Evolutionary conservation across 768 basidiomycete species (phyloP), one percentile per base, ranked within the genome.

Genomic region (Mrakia hoshinonis): DNA sequence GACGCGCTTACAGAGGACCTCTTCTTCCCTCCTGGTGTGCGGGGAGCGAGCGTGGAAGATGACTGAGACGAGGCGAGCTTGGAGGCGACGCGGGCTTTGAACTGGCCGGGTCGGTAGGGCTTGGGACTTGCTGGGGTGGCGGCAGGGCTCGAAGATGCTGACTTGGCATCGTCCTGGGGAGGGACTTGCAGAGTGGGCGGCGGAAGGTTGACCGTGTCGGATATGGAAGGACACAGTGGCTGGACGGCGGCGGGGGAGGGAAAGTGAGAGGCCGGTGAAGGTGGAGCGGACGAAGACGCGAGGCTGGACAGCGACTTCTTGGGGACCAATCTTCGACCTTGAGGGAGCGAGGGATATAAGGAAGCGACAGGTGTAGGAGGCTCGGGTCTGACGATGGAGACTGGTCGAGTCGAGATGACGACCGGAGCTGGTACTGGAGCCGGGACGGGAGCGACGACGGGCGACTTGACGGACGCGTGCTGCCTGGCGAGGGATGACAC

Each of bases 1-100:
- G 43, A 43, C 43, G 15, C 43, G 15, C 43, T 43, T 15, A 43
- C 43, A 43, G 43, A 43, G 15, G 43, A 43, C 15, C 43, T 43
- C 15, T 43, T 43, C 15, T 43, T 43, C 7, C 43, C 43, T 15
- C 43, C 43, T 6, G 31, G 58, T 1, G 58, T 61, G 34, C 31
- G 31, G 54, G 51, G 7, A 29, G 54, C 10, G 55, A 58, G 36
- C 22, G 58, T 34, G 34, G 58, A 36, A 20, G 13, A 22, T 15
- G 58, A 36, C 12, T 34, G 29, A 12, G 55, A 60, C 12, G 55
- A 29, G 31, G 58, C 36, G 20, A 61, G 36, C 26, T 61, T 61
- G 58, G 31, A 61, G 1, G 58, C 58, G 34, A 61, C 58, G 0
- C 58, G 58, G n/a, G 58, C 58, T 61, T 61, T 61, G 58, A 61